Percentiles rank a stretch among this genome's conserved stretches.
These are phyloP conservation scores for Leccinum subtestaceum DNA, from an alignment of 768 basidiomycete species.

Conservation along the genomic window DNA sequence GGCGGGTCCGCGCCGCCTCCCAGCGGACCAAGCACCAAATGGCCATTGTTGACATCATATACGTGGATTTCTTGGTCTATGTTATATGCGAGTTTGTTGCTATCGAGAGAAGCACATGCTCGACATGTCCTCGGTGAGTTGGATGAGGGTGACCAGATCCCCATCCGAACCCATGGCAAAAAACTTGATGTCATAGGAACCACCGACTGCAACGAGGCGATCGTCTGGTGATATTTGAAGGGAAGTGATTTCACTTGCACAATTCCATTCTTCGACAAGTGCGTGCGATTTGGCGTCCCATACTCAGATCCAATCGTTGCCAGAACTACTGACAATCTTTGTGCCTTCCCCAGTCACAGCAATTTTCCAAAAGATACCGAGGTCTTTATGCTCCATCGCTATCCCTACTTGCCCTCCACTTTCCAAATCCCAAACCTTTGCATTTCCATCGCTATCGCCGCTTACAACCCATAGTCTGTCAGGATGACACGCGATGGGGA, in stretches of 20 bases:
- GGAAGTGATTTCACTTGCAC: no score
- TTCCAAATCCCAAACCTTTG: slow-evolving; percentile 2
- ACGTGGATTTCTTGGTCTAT: no score
- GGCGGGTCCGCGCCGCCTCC: no score
- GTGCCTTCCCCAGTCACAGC: background rate
- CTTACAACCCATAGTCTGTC: slow-evolving; percentile 2
- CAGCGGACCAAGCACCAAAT: no score
- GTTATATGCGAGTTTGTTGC: no score
- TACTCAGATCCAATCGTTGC: background rate
- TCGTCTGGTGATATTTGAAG: background rate
- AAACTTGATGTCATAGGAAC: no score
- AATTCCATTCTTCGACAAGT: background rate
- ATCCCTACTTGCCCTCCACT: slow-evolving; percentile 2
- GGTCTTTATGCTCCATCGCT: background rate
- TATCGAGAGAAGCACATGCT: no score
- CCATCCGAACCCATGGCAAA: no score
- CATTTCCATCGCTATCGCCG: background rate
- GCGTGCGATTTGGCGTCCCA: background rate
- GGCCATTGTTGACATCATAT: no score
- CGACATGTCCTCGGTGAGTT: no score
- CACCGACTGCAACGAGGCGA: no score
- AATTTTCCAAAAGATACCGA: background rate
- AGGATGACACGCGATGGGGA: background rate
- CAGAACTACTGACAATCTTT: background rate
- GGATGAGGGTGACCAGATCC: no score